Evolutionary conservation across 192 early-diverging fungal genomes (phyloP).

Genomic region (Anaeromyces robustus): DNA sequence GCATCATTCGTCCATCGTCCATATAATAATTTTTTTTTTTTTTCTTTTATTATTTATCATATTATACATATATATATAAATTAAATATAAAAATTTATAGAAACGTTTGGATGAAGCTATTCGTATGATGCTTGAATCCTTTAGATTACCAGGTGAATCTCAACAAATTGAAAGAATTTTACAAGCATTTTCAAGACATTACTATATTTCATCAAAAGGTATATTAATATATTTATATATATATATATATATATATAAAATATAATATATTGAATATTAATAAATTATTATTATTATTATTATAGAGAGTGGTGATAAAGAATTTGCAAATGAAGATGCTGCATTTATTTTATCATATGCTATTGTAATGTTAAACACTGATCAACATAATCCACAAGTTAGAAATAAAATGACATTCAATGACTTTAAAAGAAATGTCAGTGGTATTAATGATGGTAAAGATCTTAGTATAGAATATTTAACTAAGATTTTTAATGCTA

Average conservation of each 20-base stretch:
- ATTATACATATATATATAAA: too few relatives aligned
- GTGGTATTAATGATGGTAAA: constrained; percentile 70
- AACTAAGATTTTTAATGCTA: constrained; percentile 66
- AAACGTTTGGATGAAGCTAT: constrained; percentile 89
- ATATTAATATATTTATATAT: background rate
- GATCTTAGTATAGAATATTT: constrained; percentile 76
- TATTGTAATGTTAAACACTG: constrained; percentile 95
- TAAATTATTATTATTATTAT: constrained; percentile 21
- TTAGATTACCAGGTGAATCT: constrained; percentile 92
- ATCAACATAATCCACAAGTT: constrained; percentile 91
- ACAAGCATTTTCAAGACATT: constrained; percentile 74
- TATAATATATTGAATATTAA: background rate
- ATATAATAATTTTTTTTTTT: too few relatives aligned
- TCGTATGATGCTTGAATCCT: constrained; percentile 77
- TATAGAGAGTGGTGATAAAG: constrained; percentile 13
- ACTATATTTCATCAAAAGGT: constrained; percentile 43
- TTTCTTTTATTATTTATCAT: too few relatives aligned
- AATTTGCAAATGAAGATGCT: constrained; percentile 57
- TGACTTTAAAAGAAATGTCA: constrained; percentile 75
- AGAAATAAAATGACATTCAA: constrained; percentile 72
- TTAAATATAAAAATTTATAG: constrained; percentile 15
- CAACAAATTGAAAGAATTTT: constrained; percentile 94
- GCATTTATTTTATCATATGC: constrained; percentile 83
- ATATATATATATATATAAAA: background rate
- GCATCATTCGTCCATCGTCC: too few relatives aligned